These are phyloP conservation scores for Phytophthora pistaciae DNA, from an alignment of 352 stramenopile genomes.

Conservation along the genomic window DNA sequence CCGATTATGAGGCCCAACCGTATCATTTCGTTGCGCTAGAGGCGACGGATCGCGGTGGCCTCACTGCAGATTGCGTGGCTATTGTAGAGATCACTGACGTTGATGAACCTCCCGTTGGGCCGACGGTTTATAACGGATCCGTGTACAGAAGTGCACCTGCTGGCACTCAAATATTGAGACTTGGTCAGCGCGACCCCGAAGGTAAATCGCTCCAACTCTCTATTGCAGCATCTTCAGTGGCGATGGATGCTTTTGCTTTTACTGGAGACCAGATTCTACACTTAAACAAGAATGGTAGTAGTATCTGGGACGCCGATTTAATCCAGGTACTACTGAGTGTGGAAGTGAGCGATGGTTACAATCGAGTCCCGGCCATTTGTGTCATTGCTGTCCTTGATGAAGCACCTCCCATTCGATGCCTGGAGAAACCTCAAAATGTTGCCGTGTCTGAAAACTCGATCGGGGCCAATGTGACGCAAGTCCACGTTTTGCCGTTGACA, in stretches of 20 bases:
- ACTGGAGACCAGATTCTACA: conserved; percentile 24
- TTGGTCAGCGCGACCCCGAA: conserved; percentile 31
- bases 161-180: conserved; percentile 25
- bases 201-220: conserved; percentile 12
- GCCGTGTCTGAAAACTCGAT: conserved; percentile 30
- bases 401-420: conserved; percentile 45
- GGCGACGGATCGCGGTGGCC: conserved; percentile 36
- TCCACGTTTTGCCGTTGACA: conserved; percentile 14
- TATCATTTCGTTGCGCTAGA: conserved; percentile 42
- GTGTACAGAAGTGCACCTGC: conserved; percentile 31
- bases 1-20: conserved; percentile 51
- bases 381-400: conserved; percentile 33
- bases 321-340: conserved; percentile 20
- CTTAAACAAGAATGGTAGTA: conserved; percentile 15
- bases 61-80: conserved; percentile 45
- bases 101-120: conserved; percentile 47
- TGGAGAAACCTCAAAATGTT: conserved; percentile 17
- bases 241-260: conserved; percentile 15
- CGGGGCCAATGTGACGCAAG: conserved; percentile 15
- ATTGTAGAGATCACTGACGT: conserved; percentile 50
- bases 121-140: conserved; percentile 39
- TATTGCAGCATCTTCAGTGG: conserved; percentile 10
- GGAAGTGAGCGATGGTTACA: conserved; percentile 31
- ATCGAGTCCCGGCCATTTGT: conserved; percentile 28
- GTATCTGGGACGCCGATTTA: background rate